Conservation (phyloP, 768 basidiomycete species). For the Lactarius sp. region DNA sequence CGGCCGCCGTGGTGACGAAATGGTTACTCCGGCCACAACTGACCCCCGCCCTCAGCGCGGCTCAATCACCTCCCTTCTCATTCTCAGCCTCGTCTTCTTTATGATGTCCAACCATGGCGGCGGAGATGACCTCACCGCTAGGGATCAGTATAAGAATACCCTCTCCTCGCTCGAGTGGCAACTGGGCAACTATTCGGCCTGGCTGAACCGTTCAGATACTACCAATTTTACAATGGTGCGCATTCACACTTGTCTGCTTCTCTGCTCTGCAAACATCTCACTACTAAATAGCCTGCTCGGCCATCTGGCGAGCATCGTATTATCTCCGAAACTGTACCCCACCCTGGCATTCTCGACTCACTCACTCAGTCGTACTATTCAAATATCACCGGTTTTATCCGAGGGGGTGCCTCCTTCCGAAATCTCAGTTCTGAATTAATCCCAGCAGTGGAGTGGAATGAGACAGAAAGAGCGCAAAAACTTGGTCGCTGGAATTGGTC, state of each 20-base stretch:
- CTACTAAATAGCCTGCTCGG: conserved; percentile 41
- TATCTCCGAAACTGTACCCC: conserved; percentile 44
- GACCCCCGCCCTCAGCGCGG: conserved; percentile 41
- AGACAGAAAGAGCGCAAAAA: conserved; percentile 44
- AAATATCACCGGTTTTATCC: conserved; percentile 77
- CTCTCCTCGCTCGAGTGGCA: conserved; percentile 53
- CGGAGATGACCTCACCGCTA: conserved; percentile 58
- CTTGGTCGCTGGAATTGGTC: conserved; percentile 70
- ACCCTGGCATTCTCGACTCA: conserved; percentile 43
- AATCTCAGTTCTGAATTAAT: conserved; percentile 46
- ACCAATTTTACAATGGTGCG: conserved; percentile 59
- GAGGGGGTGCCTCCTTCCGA: conserved; percentile 53
- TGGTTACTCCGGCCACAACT: background rate
- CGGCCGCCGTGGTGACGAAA: conserved; percentile 9
- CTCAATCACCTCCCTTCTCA: conserved; percentile 67
- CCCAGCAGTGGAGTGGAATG: conserved; percentile 42
- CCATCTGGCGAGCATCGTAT: conserved; percentile 43
- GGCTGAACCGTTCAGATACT: conserved; percentile 62
- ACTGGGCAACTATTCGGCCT: conserved; percentile 67
- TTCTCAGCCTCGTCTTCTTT: conserved; percentile 70
- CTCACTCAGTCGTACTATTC: conserved; percentile 54
- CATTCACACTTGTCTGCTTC: conserved; percentile 5
- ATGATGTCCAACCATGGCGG: conserved; percentile 68
- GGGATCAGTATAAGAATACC: conserved; percentile 64
- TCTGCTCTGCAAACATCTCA: conserved; percentile 11